phyloP scores from a whole-genome alignment of 768 basidiomycete genomes.

The Flagelloscypha sp. region DNA sequence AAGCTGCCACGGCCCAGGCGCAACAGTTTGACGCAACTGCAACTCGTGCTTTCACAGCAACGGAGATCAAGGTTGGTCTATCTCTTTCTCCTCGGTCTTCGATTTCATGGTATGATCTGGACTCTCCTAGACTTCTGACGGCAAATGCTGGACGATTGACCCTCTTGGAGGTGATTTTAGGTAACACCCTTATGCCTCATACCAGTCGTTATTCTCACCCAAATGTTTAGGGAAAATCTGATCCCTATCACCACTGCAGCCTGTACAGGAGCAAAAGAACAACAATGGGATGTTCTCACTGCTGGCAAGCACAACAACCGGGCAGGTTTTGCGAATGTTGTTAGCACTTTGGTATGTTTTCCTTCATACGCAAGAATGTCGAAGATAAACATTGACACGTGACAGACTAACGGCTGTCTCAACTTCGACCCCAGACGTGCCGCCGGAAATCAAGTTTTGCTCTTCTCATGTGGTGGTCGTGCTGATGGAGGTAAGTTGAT shows the following conservation, averaged over 20 bases:
- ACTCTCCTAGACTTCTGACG: constrained; percentile 12
- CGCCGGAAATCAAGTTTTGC: constrained; percentile 11
- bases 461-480: constrained; percentile 15
- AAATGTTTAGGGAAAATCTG: constrained; percentile 17
- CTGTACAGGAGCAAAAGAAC: constrained; percentile 20
- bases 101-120: constrained; percentile 14
- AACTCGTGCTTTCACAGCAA: constrained; percentile 19
- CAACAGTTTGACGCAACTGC: constrained; percentile 19
- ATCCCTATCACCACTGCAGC: constrained; percentile 19
- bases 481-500: constrained; percentile 13
- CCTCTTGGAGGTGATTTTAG: constrained; percentile 15
- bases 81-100: constrained; percentile 22
- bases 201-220: background rate
- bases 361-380: background rate
- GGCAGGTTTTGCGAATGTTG: constrained; percentile 18
- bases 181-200: background rate
- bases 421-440: constrained; percentile 13
- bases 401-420: constrained; percentile 11
- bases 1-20: constrained; percentile 11
- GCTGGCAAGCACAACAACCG: constrained; percentile 23
- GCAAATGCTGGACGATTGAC: constrained; percentile 16
- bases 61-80: constrained; percentile 18
- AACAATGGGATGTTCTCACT: constrained; percentile 26
- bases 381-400: constrained; percentile 3
- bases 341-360: constrained; percentile 12